Evolutionary conservation across 352 stramenopile genomes (phyloP), one percentile per base, ranked within the genome.

Genomic region (Pythium scleroteichum): DNA sequence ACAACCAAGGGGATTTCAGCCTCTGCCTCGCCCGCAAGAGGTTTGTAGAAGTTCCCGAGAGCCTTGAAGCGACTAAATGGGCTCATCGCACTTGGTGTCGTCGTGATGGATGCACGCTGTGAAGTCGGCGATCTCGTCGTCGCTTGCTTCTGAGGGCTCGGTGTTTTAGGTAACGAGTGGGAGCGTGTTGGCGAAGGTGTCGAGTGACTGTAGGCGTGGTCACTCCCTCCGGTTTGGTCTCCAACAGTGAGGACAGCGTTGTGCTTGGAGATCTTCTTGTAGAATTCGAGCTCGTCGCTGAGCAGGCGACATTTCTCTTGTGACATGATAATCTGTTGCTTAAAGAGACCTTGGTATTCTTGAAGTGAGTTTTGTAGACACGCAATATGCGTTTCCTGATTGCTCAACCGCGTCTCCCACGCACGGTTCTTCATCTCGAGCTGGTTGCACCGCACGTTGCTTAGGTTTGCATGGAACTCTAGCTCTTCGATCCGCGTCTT

Each of bases 321-420:
- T 2, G 78, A 90, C 77, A 90, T 87, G 54, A 88, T 79, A 47
- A 90, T 87, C 68, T 92, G 83, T 66, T 89, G 78, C 68, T 90
- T 88, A 66, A 90, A 90, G 16, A 92, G 72, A 2, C 75, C 76
- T 53, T 92, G 83, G 55, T 90, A 92, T 57, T 92, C 80, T 42
- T 90, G 79, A 24, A 92, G 64, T 22, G 78, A 90, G 59, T 85
- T 88, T 54, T 92, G 77, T 10, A 90, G 71, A 47, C 71, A 88
- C n/a, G 69, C 64, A 13, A 89, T 87, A 59, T 92, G 79, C 2
- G 75, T 88, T 40, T 90, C 83, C 41, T 92, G 79, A 57, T 87
- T 90, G 64, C 75, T 87, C 23, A 89, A 44, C 2, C 81, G 74
- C 19, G 83, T 87, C 54, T 90, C 80, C 38, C 71, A 85, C 47